Base-by-base conservation (phyloP, 1,284 basidiomycete genomes). In the Phlebopus sp. region DNA sequence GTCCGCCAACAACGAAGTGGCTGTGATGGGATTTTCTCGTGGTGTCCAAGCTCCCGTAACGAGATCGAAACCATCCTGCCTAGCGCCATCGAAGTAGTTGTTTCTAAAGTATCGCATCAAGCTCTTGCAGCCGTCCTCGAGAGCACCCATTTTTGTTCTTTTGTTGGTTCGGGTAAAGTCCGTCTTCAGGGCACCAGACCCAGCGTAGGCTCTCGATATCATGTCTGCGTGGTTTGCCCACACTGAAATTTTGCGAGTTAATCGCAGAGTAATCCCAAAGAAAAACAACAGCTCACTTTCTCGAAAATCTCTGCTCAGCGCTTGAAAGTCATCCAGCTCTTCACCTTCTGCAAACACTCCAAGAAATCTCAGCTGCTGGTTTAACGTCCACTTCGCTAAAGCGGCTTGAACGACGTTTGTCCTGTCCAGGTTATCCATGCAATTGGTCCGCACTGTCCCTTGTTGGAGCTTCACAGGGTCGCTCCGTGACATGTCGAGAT, bases 171-270 rank as follows among this genome's bases (percentile, higher is more conserved):
- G 78, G 8, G 95, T 99, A 66, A 93, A 98, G 70, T 99, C 97
- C 1, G 93, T 94, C 71, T 99, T 99, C 57, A 99, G 72, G 1
- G 97, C 97, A 13, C 92, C 95, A 18, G 95, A 96, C 19, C 97
- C 97, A 44, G 86, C 90, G 69, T 99, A 99, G 0, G 95, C 94
- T 51, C 80, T 84, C 1, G 93, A 88, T 54, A 99, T 90, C 43
- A 79, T 76, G 68, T 99, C 93, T 15, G 93, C 97, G 64, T 99
- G 96, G 64, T 99, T 92, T 17, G 97, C 90, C 97, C 97, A 99
- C 67, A 98, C 94, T 95, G 51, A 48, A 7, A 40, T 23, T n/a
- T 14, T 8, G 42, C 9, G 27, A 1, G 41, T 59, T 15, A 54
- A 39, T n/a, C 11, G 46, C 13, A 25, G 37, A 44, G 40, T 40